Evolutionary conservation across 306 rosid species (phyloP), one percentile per base, ranked within the genome.

Genomic region (Trifolium dubium): DNA sequence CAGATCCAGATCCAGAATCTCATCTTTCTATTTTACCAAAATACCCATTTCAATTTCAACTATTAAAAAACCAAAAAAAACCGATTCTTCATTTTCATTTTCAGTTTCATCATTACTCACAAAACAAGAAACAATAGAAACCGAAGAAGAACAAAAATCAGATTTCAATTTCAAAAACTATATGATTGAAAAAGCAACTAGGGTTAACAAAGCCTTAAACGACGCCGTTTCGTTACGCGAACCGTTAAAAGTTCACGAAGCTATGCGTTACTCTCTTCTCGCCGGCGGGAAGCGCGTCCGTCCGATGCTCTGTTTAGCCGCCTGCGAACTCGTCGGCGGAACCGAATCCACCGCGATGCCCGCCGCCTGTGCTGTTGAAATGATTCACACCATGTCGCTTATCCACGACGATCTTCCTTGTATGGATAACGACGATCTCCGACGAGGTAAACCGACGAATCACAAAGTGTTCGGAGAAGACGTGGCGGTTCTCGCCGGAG

Each of bases 321-420:
- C 98, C 0, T 92, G 93, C 28, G 92, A 89, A 39, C 86, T 92
- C 31, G 92, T 92, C 14, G 96, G 96, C 0, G 98, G 98, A 0
- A 4, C n/a, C 0, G 89, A 85, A 8, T 10, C 84, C 14, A 81
- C 53, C 23, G 88, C 96, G 9, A 88, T 92, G 93, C 89, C 98
- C 0, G 86, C 98, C 2, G 96, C 96, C 2, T 87, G 93, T 77
- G 92, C 96, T 12, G 69, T 92, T 1, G 98, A 92, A 83, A 92
- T 92, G 98, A 89, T 92, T 53, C 96, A 92, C 64, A 89, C 96
- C 60, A 92, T 92, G 98, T 92, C 98, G 28, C 74, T 92, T 17
- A 92, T 92, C 54, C 98, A 92, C 85, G 98, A 92, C 60, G 98
- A 92, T 53, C 79, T 92, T 10, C 98, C 93, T 15, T 92, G 93